Base-by-base conservation (phyloP, 352 stramenopile species). In the Thalassiosira hispida region DNA sequence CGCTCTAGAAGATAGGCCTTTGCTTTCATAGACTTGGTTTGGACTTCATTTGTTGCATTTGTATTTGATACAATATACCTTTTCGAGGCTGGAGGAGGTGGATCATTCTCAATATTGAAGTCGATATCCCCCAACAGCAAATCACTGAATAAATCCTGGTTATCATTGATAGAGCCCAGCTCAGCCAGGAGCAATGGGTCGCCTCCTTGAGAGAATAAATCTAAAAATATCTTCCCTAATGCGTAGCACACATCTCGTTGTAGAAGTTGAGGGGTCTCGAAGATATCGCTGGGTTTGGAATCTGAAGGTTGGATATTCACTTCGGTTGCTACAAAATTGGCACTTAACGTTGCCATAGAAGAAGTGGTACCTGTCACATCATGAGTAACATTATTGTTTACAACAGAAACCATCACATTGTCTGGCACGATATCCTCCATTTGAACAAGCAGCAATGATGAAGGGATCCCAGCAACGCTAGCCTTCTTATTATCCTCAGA, bases 201-300 rank as follows among this genome's bases (percentile, higher is more conserved):
- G 9, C 2, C 31, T 4, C 55, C 22, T 61, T 12, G 11, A 9
- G 52, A 42, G 29, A 63, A 63, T 27, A 63, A 35, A 3, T 47
- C 25, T 16, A 63, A 63, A 9, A 63, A 46, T 22, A 63, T 63
- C 40, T 63, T 44, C 23, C 55, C 55, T 16, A 63, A 47, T 27
- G 23, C 25, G 5, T 22, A 63, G 55, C 55, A 63, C 7, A 47
- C 29, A 25, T 61, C 27, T 42, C 12, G 52, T n/a, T 61, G 52
- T 33, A 16, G 9, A 23, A 47, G 27, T 42, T 49, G 40, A 18
- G 35, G 35, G 35, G 5, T 42, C 5, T 5, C 5, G 12, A 42
- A 12, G 12, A 42, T 42, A 22, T 35, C 51, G 1, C 7, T 35
- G 51, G 31, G 5, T 16, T 60, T 1, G 9, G 51, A 60, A 7